Conservation (phyloP, 2,329 filamentous ascomycete species). For the Ilyonectria mors-panacis region DNA sequence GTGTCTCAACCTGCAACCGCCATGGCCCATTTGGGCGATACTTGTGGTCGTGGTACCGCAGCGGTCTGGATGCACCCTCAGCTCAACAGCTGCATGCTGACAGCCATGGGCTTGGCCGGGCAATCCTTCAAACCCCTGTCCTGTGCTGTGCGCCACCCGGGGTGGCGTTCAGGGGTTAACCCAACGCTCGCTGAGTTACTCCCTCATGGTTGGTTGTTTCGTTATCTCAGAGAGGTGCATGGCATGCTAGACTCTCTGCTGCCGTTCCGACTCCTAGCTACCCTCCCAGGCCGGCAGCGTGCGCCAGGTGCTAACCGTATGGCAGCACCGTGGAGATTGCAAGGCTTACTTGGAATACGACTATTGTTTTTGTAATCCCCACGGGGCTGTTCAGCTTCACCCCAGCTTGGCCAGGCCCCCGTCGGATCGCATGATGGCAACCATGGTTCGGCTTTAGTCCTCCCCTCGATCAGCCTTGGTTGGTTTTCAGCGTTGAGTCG, state of each 20-base stretch:
- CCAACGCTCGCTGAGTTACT: not conserved
- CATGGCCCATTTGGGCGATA: too few relatives aligned
- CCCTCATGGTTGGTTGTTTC: conserved; percentile 18
- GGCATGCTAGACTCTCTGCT: not conserved
- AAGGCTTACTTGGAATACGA: not conserved
- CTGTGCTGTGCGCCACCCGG: not conserved
- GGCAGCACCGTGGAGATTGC: not conserved
- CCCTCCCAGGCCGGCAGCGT: not conserved
- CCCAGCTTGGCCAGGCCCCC: not conserved
- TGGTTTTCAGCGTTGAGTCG: conserved; percentile 32
- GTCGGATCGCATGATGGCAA: conserved; percentile 37
- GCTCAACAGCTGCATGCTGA: too few relatives aligned
- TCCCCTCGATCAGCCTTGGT: conserved; percentile 25
- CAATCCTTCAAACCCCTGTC: too few relatives aligned
- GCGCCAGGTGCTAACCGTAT: not conserved
- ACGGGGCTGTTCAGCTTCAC: not conserved
- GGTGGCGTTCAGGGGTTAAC: not conserved
- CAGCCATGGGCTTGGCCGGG: too few relatives aligned
- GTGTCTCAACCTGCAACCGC: too few relatives aligned
- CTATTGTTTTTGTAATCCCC: not conserved
- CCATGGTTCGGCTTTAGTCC: conserved; percentile 14
- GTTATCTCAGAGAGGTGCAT: conserved; percentile 6
- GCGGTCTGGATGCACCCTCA: too few relatives aligned
- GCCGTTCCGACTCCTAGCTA: not conserved
- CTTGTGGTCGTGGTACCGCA: too few relatives aligned